phyloP scores from a whole-genome alignment of 306 rosid species.

The Vigna angularis region DNA sequence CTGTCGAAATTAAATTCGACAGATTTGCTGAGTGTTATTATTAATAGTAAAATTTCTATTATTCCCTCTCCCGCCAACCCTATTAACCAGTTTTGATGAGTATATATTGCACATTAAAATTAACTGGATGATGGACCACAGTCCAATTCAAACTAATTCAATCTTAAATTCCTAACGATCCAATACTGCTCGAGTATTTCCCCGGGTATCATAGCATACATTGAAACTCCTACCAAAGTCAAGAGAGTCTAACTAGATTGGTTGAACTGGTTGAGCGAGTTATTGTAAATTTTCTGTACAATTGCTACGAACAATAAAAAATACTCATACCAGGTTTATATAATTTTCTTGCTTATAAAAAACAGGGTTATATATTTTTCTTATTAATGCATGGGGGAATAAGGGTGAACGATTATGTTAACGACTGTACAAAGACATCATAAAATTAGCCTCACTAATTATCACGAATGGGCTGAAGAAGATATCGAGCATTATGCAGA shows the following conservation, averaged over 20 bases:
- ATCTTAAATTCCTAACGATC: slow-evolving; percentile 5
- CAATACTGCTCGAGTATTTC: slow-evolving; percentile 10
- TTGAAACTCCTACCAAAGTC: not conserved
- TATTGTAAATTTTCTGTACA: too few species aligned
- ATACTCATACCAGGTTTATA: not conserved
- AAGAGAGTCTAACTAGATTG: too few species aligned
- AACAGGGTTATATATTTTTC: not conserved
- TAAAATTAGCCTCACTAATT: slow-evolving; percentile 56
- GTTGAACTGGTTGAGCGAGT: too few species aligned
- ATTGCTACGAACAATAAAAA: too few species aligned
- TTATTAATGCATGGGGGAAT: slow-evolving; percentile 1
- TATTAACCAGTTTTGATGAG: slow-evolving; percentile 1
- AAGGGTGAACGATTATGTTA: not conserved
- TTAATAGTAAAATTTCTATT: slow-evolving; percentile 19
- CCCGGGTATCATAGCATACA: slow-evolving; percentile 23
- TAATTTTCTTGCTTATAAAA: not conserved
- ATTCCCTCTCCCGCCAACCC: not conserved
- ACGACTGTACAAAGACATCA: slow-evolving; percentile 15
- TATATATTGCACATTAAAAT: slow-evolving; percentile 16
- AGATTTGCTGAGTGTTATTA: slow-evolving; percentile 11
- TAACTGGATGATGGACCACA: slow-evolving; percentile 24
- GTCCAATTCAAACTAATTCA: slow-evolving; percentile 10
- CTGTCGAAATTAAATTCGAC: slow-evolving; percentile 20
- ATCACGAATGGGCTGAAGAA: slow-evolving; percentile 63
- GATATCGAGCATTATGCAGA: slow-evolving; percentile 70